phyloP scores from a whole-genome alignment of 2,329 filamentous ascomycete genomes.

The Talaromyces sp. region DNA sequence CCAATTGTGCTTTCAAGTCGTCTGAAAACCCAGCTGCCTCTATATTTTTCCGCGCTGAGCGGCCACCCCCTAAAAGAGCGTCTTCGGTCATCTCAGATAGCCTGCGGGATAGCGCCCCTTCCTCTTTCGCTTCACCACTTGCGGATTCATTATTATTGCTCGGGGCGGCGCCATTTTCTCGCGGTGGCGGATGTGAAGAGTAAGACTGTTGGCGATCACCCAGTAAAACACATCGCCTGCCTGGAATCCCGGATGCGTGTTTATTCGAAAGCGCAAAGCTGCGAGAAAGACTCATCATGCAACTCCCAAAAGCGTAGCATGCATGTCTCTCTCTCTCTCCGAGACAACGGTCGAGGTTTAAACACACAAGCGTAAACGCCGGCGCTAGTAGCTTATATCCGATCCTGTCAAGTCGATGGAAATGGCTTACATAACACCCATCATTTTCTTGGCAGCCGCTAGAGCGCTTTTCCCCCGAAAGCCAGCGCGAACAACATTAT shows the following conservation, averaged over 20 bases:
- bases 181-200: slow-evolving; percentile 17
- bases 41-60: slow-evolving; percentile 52
- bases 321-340: background rate
- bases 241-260: slow-evolving; percentile 2
- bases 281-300: slow-evolving; percentile 4
- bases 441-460: background rate
- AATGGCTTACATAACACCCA: background rate
- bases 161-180: slow-evolving; percentile 1
- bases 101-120: slow-evolving; percentile 55
- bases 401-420: background rate
- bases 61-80: slow-evolving; percentile 50
- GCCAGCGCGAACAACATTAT: background rate
- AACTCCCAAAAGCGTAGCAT: background rate
- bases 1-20: slow-evolving; percentile 53
- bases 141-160: slow-evolving; percentile 18
- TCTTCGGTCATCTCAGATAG: slow-evolving; percentile 58
- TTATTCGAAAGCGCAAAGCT: background rate
- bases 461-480: background rate
- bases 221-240: background rate
- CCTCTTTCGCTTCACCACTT: slow-evolving; percentile 26
- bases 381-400: background rate
- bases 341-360: background rate
- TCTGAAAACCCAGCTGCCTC: slow-evolving; percentile 59
- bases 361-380: background rate
- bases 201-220: background rate